These are phyloP conservation scores for Nakazawaea populi DNA, from an alignment of 805 yeast species.

Conservation along the genomic window DNA sequence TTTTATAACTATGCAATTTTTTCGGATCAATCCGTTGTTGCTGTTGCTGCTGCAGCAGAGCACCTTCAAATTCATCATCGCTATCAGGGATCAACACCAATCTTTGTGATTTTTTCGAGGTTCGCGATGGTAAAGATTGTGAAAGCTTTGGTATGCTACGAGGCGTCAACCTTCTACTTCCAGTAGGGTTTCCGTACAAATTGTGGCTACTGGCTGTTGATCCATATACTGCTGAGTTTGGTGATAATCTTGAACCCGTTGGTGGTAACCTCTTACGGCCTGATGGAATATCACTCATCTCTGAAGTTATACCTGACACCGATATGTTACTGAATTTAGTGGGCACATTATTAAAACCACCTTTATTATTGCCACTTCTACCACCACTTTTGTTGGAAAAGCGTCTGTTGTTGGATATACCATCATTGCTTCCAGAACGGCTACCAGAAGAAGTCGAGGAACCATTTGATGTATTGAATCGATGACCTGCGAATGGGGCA, in stretches of 20 bases:
- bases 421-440: no score
- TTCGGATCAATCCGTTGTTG: constrained; percentile 11
- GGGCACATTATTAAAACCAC: neutral
- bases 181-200: neutral
- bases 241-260: constrained; percentile 10
- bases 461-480: constrained; percentile 22
- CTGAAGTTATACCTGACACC: constrained; percentile 70
- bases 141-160: constrained; percentile 40
- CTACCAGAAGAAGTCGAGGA: no score
- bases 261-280: constrained; percentile 38
- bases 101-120: constrained; percentile 81
- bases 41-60: constrained; percentile 10
- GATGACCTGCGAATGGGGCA: constrained; percentile 79
- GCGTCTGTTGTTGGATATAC: no score
- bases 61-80: constrained; percentile 17
- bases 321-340: constrained; percentile 68
- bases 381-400: constrained; percentile 1
- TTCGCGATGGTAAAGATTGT: constrained; percentile 60
- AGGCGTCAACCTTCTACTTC: constrained; percentile 14
- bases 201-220: constrained; percentile 8
- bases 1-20: constrained; percentile 13
- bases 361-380: neutral
- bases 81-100: constrained; percentile 80
- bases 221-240: neutral
- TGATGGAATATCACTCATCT: constrained; percentile 83